Evolutionary conservation across 2,329 filamentous ascomycete species (phyloP).

Genomic region (Arthroderma uncinatum): DNA sequence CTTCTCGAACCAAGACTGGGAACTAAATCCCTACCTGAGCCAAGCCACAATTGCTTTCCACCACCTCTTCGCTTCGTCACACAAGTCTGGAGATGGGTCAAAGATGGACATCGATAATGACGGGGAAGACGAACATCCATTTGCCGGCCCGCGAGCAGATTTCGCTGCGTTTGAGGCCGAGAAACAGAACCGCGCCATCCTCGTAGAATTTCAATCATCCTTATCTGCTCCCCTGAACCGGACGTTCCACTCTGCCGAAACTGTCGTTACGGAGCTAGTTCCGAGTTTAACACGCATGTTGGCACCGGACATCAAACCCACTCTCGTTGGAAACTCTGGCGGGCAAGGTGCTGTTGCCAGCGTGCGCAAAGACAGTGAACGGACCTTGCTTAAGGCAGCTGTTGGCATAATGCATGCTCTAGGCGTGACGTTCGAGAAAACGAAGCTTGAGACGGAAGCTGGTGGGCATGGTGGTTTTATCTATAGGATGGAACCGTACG

Average conservation of each 20-base stretch:
- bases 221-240: slow-evolving; percentile 62
- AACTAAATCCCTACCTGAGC: slow-evolving; percentile 74
- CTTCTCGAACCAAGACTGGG: slow-evolving; percentile 82
- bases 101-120: slow-evolving; percentile 34
- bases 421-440: slow-evolving; percentile 68
- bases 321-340: slow-evolving; percentile 64
- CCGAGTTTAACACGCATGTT: slow-evolving; percentile 77
- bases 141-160: slow-evolving; percentile 70
- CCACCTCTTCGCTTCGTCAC: slow-evolving; percentile 70
- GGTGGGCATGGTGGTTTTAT: slow-evolving; percentile 57
- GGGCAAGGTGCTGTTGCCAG: slow-evolving; percentile 60
- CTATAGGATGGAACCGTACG: slow-evolving; percentile 90
- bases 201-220: slow-evolving; percentile 61
- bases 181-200: slow-evolving; percentile 63
- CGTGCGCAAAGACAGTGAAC: slow-evolving; percentile 78
- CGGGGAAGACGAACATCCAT: slow-evolving; percentile 52
- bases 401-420: slow-evolving; percentile 74
- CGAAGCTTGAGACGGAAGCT: slow-evolving; percentile 62
- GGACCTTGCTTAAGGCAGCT: slow-evolving; percentile 64
- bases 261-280: slow-evolving; percentile 68
- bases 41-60: slow-evolving; percentile 85
- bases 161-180: slow-evolving; percentile 69
- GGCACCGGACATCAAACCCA: slow-evolving; percentile 80
- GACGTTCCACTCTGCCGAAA: slow-evolving; percentile 66
- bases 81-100: slow-evolving; percentile 41